phyloP scores from a whole-genome alignment of 352 stramenopile species.

The Phytophthora sansomeana region DNA sequence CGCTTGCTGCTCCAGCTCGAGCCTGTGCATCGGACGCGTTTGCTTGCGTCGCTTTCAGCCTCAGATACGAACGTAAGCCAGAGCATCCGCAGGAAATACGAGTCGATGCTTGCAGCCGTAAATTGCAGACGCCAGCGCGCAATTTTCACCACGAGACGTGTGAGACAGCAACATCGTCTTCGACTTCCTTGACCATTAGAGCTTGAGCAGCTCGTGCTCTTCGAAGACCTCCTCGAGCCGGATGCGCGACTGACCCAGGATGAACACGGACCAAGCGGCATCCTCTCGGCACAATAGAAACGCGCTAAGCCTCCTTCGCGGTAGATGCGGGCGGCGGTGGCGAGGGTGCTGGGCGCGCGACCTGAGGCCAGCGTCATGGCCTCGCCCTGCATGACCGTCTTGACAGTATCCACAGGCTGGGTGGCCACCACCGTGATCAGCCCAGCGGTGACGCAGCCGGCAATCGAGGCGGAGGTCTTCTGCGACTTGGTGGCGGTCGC shows the following conservation, averaged over 20 bases:
- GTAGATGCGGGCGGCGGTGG: constrained; percentile 56
- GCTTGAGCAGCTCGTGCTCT: constrained; percentile 61
- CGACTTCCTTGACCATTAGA: constrained; percentile 10
- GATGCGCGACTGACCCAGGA: constrained; percentile 78
- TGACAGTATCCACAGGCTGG: constrained; percentile 86
- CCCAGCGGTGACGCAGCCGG: constrained; percentile 74
- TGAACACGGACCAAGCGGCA: constrained; percentile 88
- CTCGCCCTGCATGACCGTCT: constrained; percentile 88
- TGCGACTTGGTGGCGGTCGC: constrained; percentile 64
- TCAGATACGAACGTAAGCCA: background rate
- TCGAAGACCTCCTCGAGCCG: constrained; percentile 78
- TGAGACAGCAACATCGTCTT: too few species aligned
- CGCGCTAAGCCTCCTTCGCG: constrained; percentile 51
- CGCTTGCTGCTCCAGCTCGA: background rate
- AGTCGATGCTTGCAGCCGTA: constrained; percentile 5
- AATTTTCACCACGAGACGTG: too few species aligned
- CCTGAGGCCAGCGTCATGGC: constrained; percentile 53
- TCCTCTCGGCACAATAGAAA: constrained; percentile 83
- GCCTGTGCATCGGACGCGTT: constrained; percentile 4
- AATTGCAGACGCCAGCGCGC: constrained; percentile 9
- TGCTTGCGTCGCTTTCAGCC: constrained; percentile 16
- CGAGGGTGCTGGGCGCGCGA: constrained; percentile 49
- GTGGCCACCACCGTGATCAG: constrained; percentile 80
- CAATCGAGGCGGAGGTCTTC: constrained; percentile 64
- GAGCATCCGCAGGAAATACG: constrained; percentile 24